Evolutionary conservation across 73 alveolate genomes (phyloP).

Genomic region (Tetrahymena thermophila): DNA sequence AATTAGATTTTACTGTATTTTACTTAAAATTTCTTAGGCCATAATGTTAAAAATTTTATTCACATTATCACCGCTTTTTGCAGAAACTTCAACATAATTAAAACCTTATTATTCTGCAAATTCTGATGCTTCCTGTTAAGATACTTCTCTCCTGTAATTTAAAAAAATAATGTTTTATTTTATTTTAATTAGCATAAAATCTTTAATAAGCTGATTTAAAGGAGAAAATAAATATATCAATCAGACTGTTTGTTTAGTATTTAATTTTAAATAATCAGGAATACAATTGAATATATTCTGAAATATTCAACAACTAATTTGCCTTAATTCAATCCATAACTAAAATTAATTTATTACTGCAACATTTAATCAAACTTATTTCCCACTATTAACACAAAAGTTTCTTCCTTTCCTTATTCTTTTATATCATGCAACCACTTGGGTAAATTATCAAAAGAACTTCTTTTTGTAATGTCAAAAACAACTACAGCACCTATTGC

Average conservation of each 20-base stretch:
- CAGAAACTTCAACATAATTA: not conserved
- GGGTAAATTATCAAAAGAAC: slow-evolving; percentile 37
- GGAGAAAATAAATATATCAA: not conserved
- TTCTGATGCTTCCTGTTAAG: not conserved
- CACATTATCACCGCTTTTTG: not conserved
- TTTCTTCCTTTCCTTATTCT: slow-evolving; percentile 38
- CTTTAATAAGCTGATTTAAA: not conserved
- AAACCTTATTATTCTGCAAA: not conserved
- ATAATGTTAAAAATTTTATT: not conserved
- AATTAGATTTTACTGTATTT: not conserved
- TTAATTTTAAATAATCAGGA: no score
- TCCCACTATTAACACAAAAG: slow-evolving; percentile 48
- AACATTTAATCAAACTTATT: slow-evolving; percentile 41
- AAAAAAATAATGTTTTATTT: no score
- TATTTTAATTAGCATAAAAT: no score
- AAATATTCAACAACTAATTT: no score
- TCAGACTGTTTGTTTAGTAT: not conserved
- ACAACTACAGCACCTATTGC: slow-evolving; percentile 28
- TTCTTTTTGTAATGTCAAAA: slow-evolving; percentile 48
- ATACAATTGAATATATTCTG: no score
- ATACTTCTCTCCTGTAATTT: not conserved
- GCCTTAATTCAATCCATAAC: not conserved
- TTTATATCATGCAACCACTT: slow-evolving; percentile 47
- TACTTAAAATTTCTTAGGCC: not conserved
- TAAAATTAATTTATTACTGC: not conserved